Base-by-base conservation (phyloP, 2,329 filamentous ascomycete species). In the Cladosporium sphaerospermum region DNA sequence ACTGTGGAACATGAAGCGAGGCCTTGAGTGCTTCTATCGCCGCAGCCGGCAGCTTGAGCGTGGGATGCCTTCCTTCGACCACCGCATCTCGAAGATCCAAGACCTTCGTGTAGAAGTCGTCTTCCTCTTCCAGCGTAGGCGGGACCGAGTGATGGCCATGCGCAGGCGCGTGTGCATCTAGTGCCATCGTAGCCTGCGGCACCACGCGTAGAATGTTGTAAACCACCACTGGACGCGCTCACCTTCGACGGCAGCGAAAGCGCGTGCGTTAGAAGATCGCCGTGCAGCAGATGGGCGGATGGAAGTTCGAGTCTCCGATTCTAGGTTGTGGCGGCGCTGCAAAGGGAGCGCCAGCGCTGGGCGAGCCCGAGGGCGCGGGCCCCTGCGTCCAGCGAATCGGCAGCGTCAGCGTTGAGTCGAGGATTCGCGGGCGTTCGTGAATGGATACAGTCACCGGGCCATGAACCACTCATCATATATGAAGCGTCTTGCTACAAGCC, bases 81-180 rank as follows among this genome's bases (percentile, higher is more conserved):
- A 97, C 80, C 61, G 84, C 78, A 75, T 96, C 87, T 71, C 84
- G 85, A 70, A 97, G 84, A 61, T 78, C 81, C 65, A 95, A 69
- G 64, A 97, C 87, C 73, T 85, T 89, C 66, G 86, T 81, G 75
- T 89, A 93, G 56, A 76, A 72, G 51, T 62, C 54, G 49, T 65
- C 63, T 43, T 67, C 65, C 53, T 66, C 65, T 56, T 57, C 57
- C 44, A 56, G 45, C 45, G 62, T 59, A 10, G 61, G 57, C 56
- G 56, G 51, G 16, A 43, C 52, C 39, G 48, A 28, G 52, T 56
- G 54, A 50, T 56, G 43, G 56, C 57, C 54, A 56, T 52, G 44
- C 46, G 53, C 41, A 50, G 16, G 48, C 48, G 48, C 48, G 7
- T 43, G 48, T 23, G 40, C 40, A 33, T 51, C 23, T 8, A 56